phyloP scores from a whole-genome alignment of 345 rosid genomes.

The Erodium maritimum region DNA sequence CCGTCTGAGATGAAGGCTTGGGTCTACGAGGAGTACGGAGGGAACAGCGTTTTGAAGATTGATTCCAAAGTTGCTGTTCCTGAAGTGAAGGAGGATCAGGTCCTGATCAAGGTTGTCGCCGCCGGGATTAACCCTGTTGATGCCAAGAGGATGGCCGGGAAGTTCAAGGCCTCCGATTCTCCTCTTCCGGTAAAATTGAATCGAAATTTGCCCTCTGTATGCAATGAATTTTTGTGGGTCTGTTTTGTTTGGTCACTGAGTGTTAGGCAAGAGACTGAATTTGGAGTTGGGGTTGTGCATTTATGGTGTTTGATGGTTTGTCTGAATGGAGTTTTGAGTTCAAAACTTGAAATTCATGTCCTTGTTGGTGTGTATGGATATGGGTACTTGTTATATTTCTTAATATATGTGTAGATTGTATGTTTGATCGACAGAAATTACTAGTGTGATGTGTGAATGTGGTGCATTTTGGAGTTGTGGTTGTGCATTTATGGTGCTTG shows the following conservation, averaged over 20 bases:
- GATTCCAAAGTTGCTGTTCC: conserved; percentile 66
- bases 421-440: too few species aligned
- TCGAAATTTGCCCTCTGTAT: conserved; percentile 20
- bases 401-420: not conserved
- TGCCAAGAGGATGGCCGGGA: conserved; percentile 74
- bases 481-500: too few species aligned
- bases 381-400: too few species aligned
- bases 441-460: too few species aligned
- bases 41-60: conserved; percentile 65
- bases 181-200: conserved; percentile 51
- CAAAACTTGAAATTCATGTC: too few species aligned
- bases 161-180: conserved; percentile 88
- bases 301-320: too few species aligned
- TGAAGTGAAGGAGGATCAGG: conserved; percentile 69
- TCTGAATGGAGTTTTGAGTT: too few species aligned
- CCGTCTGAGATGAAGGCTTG: conserved; percentile 83
- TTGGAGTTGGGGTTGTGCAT: too few species aligned
- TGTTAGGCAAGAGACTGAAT: not conserved
- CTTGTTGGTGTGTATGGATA: too few species aligned
- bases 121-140: conserved; percentile 95
- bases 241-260: not conserved
- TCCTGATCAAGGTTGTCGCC: conserved; percentile 68
- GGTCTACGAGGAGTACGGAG: conserved; percentile 71
- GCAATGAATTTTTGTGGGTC: not conserved
- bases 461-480: too few species aligned